Evolutionary conservation across 2,329 filamentous ascomycete species (phyloP), one percentile per base, ranked within the genome.

Genomic region (Nigrograna mackinnonii): DNA sequence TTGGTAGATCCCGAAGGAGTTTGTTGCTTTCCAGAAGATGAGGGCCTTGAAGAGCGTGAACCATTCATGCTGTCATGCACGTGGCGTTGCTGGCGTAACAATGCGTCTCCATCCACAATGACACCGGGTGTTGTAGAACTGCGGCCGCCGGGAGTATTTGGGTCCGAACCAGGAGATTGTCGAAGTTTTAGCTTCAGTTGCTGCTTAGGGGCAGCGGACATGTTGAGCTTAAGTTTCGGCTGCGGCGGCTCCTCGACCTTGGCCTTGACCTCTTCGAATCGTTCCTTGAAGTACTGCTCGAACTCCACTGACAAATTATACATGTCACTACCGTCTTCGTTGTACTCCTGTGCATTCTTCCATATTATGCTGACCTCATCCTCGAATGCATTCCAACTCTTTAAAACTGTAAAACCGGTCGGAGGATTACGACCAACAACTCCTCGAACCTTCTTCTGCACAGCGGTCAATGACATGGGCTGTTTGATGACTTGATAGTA

Each of bases 271-370:
- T 88, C 79, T 49, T 80, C 82, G 24, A 95, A 68, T 41, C 87
- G 76, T 30, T 79, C 75, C 38, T 82, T 75, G 62, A 95, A 91
- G 57, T 83, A 78, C 64, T 81, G 75, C 86, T 95, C 85, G 5
- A 96, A 80, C 46, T 94, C 84, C 36, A 84, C 81, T 1, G 90
- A 89, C 47, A 94, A 75, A 17, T 81, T 76, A 50, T 85, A 89
- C 38, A 96, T 91, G 13, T 90, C 86, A 59, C 91, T 96, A 4
- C 86, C 88, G 61, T 96, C 91, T 66, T 96, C 89, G 54, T 96
- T 96, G 74, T 92, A 96, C 45, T 86, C 86, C 58, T 84, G 87
- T 0, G 91, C 90, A 67, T 96, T 96, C 36, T 79, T 80, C 91
- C 91, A 96, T 32, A 96, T 84, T 39, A 89, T 78, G 57, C 84